These are phyloP conservation scores for Daldinia caldariorum DNA, from an alignment of 495 filamentous ascomycete genomes.

Conservation along the genomic window DNA sequence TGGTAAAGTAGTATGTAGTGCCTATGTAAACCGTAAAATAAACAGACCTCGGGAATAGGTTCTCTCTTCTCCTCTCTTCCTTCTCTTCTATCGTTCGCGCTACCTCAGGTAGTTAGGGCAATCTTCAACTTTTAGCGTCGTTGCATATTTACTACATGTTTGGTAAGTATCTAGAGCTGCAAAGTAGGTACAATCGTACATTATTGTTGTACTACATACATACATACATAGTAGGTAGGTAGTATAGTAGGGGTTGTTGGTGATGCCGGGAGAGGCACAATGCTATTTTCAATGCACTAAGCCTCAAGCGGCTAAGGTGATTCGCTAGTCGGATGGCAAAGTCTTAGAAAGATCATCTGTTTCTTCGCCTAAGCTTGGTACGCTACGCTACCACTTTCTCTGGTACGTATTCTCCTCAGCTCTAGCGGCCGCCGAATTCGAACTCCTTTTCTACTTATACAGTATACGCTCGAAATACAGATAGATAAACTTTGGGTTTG, in stretches of 20 bases:
- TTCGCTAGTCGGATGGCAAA: slow-evolving; percentile 38
- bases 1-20: background rate
- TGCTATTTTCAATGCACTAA: slow-evolving; percentile 45
- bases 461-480: background rate
- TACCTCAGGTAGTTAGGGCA: background rate
- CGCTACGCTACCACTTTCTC: slow-evolving; percentile 9
- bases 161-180: too few species aligned
- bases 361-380: slow-evolving; percentile 40
- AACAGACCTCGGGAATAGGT: too few species aligned
- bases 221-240: too few species aligned
- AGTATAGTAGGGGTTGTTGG: slow-evolving; percentile 23
- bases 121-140: slow-evolving; percentile 31
- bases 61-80: too few species aligned
- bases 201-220: too few species aligned
- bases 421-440: slow-evolving; percentile 25
- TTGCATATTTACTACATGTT: slow-evolving; percentile 31
- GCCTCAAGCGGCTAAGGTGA: slow-evolving; percentile 29
- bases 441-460: slow-evolving; percentile 16
- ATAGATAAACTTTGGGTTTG: background rate
- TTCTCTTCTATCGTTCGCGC: background rate
- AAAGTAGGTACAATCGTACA: too few species aligned
- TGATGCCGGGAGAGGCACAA: slow-evolving; percentile 38
- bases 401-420: slow-evolving; percentile 33
- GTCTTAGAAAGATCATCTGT: slow-evolving; percentile 40
- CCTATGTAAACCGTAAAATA: too few species aligned